Evolutionary conservation across 306 rosid genomes (phyloP).

Genomic region (barrel medic (Medicago truncatula)): DNA sequence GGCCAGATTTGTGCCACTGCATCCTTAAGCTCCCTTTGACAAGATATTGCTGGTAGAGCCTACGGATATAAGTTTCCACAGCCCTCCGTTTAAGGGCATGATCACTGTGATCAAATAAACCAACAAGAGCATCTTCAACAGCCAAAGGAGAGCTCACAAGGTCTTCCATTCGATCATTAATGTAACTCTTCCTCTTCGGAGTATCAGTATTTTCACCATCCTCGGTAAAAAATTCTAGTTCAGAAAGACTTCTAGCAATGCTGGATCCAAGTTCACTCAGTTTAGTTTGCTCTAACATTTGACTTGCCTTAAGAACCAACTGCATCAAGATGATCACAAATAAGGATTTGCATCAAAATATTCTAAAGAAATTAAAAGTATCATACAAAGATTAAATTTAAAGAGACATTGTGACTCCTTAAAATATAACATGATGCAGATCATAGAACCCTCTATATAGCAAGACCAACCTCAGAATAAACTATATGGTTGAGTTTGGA

Average conservation of each 20-base stretch:
- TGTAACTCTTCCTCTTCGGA: constrained; percentile 96
- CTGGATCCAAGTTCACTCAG: constrained; percentile 94
- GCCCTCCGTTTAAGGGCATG: constrained; percentile 98
- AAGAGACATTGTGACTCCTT: constrained; percentile 19
- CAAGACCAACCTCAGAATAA: constrained; percentile 83
- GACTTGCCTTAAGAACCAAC: constrained; percentile 99
- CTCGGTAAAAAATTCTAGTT: constrained; percentile 96
- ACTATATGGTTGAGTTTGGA: constrained; percentile 83
- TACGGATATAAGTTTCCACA: constrained; percentile 89
- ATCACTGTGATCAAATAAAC: constrained; percentile 98
- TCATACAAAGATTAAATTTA: no score
- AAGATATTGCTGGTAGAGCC: constrained; percentile 98
- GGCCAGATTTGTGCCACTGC: constrained; percentile 99
- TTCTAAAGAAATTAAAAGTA: constrained; percentile 1
- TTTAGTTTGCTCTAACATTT: constrained; percentile 93
- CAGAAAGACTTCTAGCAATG: constrained; percentile 99
- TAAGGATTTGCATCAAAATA: constrained; percentile 35
- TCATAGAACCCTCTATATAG: constrained; percentile 33
- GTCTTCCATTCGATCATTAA: constrained; percentile 97
- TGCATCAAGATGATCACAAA: constrained; percentile 49
- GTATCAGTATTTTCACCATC: constrained; percentile 98
- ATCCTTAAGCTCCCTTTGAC: constrained; percentile 95
- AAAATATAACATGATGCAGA: constrained; percentile 35
- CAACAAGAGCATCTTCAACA: constrained; percentile 98
- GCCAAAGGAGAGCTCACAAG: constrained; percentile 96